Base-by-base conservation (phyloP, 2,329 filamentous ascomycete species). In the Boeremia exigua region DNA sequence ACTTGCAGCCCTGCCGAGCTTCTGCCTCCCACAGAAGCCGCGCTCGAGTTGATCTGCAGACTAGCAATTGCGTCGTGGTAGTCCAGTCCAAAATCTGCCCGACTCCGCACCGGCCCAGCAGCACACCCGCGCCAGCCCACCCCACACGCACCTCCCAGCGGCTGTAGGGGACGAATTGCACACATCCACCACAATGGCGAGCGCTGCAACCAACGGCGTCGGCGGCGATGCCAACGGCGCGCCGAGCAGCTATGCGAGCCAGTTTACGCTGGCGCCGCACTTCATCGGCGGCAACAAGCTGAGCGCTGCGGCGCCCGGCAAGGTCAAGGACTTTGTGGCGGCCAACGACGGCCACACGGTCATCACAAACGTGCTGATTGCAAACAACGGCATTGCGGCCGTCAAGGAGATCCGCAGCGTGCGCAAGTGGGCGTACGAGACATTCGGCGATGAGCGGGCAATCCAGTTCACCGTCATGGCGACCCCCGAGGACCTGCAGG, bases 401-500 rank as follows among this genome's bases (percentile, higher is more conserved):
- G 95, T 99, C 78, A 99, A 99, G 81, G 95, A 99, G 80, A 99
- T 99, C 76, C 88, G 95, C 78, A 98, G 94, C 57, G 94, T 99
- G 74, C 90, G 95, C 79, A 99, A 98, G 93, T 99, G 95, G 95
- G 95, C 95, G 59, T 99, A 99, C 87, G 95, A 99, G 81, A 96
- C 91, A 7, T 99, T 99, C 76, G 94, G 95, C 81, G 93, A 99
- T 80, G 95, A 99, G 83, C 87, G 90, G 73, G 95, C 94, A 70
- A 97, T 99, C 75, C 93, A 98, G 76, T 99, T 99, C 82, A 99
- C 95, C 61, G 95, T 99, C 76, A 99, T 99, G 95, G 95, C 95
- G 68, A 99, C 95, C 34, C 95, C 95, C 45, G 95, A 99, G 81
- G 95, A 99, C 88, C 80, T 99, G 75, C 87, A 89, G 76, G 95